Conservation (phyloP, 768 basidiomycete species). For the Sarcodon sp. region DNA sequence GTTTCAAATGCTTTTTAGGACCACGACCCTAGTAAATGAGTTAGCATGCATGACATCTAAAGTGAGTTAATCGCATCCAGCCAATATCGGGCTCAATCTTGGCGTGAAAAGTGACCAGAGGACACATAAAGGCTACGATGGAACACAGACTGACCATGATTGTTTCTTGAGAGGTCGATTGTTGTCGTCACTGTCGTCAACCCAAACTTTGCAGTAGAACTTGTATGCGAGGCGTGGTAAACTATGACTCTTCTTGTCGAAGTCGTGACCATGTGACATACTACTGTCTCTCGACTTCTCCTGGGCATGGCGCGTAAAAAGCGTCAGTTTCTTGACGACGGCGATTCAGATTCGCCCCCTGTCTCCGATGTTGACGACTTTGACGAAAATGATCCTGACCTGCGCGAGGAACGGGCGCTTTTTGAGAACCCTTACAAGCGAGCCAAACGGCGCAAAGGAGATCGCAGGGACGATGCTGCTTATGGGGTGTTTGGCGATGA, state of each 20-base stretch:
- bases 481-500: constrained; percentile 73
- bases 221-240: not conserved
- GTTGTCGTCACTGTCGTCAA: not conserved
- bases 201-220: not conserved
- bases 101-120: too few species aligned
- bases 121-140: too few species aligned
- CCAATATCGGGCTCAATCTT: too few species aligned
- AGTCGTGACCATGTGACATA: not conserved
- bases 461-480: constrained; percentile 59
- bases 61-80: too few species aligned
- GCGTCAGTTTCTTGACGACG: constrained; percentile 60
- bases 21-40: constrained; percentile 62
- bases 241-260: not conserved
- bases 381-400: constrained; percentile 44
- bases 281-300: not conserved
- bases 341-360: constrained; percentile 49
- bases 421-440: constrained; percentile 67
- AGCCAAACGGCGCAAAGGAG: constrained; percentile 45
- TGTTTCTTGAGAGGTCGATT: not conserved
- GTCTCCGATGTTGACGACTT: constrained; percentile 34
- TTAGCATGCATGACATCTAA: too few species aligned
- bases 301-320: constrained; percentile 60
- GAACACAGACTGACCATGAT: not conserved
- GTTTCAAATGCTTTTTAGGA: constrained; percentile 99
- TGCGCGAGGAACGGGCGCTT: constrained; percentile 59